Evolutionary conservation across 2,329 filamentous ascomycete genomes (phyloP).

Genomic region (Colletotrichum aenigma): DNA sequence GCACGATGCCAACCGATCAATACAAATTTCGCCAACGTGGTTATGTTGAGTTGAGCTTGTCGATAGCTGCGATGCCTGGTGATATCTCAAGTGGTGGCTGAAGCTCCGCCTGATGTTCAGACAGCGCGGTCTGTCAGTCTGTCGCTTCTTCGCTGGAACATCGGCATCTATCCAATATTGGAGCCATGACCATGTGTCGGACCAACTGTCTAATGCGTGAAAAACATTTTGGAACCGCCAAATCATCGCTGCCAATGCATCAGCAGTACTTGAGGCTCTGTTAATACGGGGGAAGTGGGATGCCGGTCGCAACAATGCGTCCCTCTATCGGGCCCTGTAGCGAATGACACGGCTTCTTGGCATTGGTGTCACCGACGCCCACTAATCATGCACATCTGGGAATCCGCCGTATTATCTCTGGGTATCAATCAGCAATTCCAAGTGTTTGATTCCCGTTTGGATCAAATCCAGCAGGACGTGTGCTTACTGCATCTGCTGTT

Average conservation of each 20-base stretch:
- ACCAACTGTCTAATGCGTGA: fast-evolving
- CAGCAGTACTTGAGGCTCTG: not conserved
- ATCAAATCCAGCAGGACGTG: not conserved
- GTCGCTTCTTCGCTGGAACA: not conserved
- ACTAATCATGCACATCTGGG: fast-evolving
- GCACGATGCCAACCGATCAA: not conserved
- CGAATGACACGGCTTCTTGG: not conserved
- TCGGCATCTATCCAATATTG: fast-evolving
- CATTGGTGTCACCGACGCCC: not conserved
- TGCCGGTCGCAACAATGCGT: not conserved
- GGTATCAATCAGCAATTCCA: not conserved
- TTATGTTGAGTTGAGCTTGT: not conserved
- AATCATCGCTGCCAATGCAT: not conserved
- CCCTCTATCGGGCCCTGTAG: not conserved
- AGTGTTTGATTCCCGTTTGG: not conserved
- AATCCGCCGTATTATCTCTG: not conserved
- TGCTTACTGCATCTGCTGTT: fast-evolving
- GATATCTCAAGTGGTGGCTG: not conserved
- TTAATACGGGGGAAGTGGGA: not conserved
- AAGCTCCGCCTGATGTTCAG: not conserved
- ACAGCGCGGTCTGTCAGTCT: not conserved
- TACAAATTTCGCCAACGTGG: not conserved
- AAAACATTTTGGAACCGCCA: not conserved
- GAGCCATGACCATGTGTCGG: not conserved
- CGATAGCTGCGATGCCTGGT: not conserved